Conservation (phyloP, 2,329 filamentous ascomycete species). For the Leptosphaerulina australis region DNA sequence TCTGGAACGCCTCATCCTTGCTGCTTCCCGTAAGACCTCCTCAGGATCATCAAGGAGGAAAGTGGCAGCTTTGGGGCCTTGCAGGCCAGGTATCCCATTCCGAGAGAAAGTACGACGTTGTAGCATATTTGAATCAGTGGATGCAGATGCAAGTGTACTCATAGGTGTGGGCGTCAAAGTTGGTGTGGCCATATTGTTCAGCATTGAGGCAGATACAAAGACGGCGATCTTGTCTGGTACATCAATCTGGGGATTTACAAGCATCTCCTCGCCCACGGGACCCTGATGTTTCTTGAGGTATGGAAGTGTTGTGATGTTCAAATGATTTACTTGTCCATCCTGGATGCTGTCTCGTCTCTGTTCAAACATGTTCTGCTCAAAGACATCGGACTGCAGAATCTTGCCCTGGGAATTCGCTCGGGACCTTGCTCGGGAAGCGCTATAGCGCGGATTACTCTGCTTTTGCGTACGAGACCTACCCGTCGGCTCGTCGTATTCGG, state of each 20-base stretch:
- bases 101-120: constrained; percentile 10
- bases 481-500: too few relatives aligned
- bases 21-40: constrained; percentile 26
- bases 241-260: background rate
- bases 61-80: constrained; percentile 26
- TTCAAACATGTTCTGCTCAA: background rate
- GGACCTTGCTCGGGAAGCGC: background rate
- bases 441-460: background rate
- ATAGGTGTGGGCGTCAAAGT: background rate
- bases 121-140: background rate
- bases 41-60: constrained; percentile 32
- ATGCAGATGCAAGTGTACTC: background rate
- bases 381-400: background rate
- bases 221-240: constrained; percentile 4
- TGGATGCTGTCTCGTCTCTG: constrained; percentile 4
- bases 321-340: background rate
- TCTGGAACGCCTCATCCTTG: constrained; percentile 13
- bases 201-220: background rate
- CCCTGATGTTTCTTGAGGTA: constrained; percentile 13
- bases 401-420: background rate
- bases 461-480: background rate
- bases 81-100: constrained; percentile 19
- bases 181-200: background rate
- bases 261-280: background rate
- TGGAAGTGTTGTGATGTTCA: background rate